Conservation (phyloP, 495 filamentous ascomycete species). For the Cercophora scortea region DNA sequence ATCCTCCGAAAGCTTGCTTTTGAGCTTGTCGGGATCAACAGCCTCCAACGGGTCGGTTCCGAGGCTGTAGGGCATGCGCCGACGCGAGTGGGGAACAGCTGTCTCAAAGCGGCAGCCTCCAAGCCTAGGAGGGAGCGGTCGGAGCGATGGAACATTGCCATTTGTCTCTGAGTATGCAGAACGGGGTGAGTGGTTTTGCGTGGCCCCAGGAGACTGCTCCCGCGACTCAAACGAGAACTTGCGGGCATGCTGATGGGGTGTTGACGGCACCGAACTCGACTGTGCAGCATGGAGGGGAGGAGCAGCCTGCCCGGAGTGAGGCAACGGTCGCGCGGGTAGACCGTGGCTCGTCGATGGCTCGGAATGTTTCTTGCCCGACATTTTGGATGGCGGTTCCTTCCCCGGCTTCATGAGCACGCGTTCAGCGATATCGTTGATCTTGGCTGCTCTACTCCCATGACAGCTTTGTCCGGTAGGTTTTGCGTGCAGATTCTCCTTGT, state of each 20-base stretch:
- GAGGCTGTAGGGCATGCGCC: slow-evolving; percentile 88
- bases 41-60: slow-evolving; percentile 66
- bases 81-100: slow-evolving; percentile 29
- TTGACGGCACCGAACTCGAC: slow-evolving; percentile 89
- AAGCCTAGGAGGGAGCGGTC: slow-evolving; percentile 40
- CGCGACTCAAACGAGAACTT: slow-evolving; percentile 77
- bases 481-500: slow-evolving; percentile 35
- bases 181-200: slow-evolving; percentile 72
- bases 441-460: slow-evolving; percentile 51
- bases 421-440: slow-evolving; percentile 43
- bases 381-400: slow-evolving; percentile 40
- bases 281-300: slow-evolving; percentile 43
- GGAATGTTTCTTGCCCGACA: slow-evolving; percentile 38
- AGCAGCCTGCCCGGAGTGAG: slow-evolving; percentile 18
- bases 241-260: slow-evolving; percentile 80
- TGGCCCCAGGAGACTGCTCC: slow-evolving; percentile 75
- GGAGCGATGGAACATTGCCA: slow-evolving; percentile 57
- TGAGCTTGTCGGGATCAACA: slow-evolving; percentile 57
- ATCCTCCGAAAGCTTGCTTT: slow-evolving; percentile 56
- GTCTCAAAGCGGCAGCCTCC: slow-evolving; percentile 79
- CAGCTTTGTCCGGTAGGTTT: slow-evolving; percentile 37
- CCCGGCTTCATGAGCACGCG: slow-evolving; percentile 45
- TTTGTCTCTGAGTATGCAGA: slow-evolving; percentile 87
- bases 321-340: slow-evolving; percentile 25
- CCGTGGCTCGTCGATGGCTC: slow-evolving; percentile 21